Base-by-base conservation (phyloP, 805 yeast genomes). In the Myxozyma sirexii region DNA sequence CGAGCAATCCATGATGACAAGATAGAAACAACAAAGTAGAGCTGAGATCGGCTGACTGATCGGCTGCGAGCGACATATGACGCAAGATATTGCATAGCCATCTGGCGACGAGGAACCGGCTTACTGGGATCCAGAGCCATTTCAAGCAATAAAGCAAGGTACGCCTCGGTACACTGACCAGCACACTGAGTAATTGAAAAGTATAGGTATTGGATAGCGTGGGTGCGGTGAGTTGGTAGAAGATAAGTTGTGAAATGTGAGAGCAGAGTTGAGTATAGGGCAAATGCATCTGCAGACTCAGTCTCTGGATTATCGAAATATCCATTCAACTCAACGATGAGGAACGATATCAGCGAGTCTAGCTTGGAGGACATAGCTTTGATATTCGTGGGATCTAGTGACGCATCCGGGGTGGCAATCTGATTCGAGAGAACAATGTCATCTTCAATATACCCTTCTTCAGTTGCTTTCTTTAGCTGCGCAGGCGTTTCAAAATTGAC, bases 11-110 rank as follows among this genome's bases (percentile, higher is more conserved):
- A 93, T 24, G 86, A 86, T 24, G 87, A 82, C 43, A 93, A 77
- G 71, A 89, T 90, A 60, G 89, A 83, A n/a, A 90, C 82, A 15
- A 94, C 92, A 72, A 88, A 88, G 6, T 86, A 79, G 21, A 94
- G 80, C 73, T 93, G 97, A 39, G 83, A 79, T 54, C 82, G 82
- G 1, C 88, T 77, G 29, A 93, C 77, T 43, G 82, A 82, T 64
- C 84, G 84, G 10, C 96, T 96, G 57, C 99, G 81, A 1, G 98
- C 94, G 59, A 93, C 83, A 70, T 85, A 93, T 1, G 97, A 90
- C 1, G 97, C 86, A 56, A 93, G 80, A 71, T 94, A 93, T 74
- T 94, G 98, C 81, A 92, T 82, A 2, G 97, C 88, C 76, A 92
- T 92, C 65, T 90, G 84, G 67, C 96, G 82, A 65, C 84, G 86